Evolutionary conservation across 2,329 filamentous ascomycete species (phyloP).

Genomic region (Parastagonospora avenae): DNA sequence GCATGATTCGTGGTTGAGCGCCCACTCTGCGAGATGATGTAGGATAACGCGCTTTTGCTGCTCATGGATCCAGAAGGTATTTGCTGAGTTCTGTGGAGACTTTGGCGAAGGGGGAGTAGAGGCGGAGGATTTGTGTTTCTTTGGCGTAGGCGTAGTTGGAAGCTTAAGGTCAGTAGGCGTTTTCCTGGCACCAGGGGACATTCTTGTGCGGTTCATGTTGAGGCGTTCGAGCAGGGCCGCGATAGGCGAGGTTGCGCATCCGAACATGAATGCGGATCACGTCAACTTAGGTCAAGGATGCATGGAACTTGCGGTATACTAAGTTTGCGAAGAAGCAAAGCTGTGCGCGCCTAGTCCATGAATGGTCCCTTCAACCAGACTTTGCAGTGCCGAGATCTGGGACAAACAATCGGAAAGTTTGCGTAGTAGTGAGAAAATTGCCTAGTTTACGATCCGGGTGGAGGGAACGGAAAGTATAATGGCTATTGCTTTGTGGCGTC

Average conservation of each 20-base stretch:
- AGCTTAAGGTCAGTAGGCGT: slow-evolving; percentile 1
- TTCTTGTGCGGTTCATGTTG: slow-evolving; percentile 13
- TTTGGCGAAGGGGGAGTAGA: slow-evolving; percentile 2
- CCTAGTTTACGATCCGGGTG: neutral
- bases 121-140: neutral
- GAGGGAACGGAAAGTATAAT: neutral
- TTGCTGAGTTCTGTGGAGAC: slow-evolving; percentile 18
- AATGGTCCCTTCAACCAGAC: no score
- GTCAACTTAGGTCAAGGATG: neutral
- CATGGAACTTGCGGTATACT: neutral
- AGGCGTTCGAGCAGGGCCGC: slow-evolving; percentile 3
- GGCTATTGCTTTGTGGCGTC: neutral
- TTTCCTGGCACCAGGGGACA: slow-evolving; percentile 3
- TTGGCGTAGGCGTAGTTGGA: slow-evolving; percentile 7
- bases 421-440: neutral
- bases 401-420: no score
- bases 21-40: slow-evolving; percentile 32
- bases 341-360: neutral
- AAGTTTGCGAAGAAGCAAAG: neutral
- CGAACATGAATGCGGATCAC: neutral
- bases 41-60: slow-evolving; percentile 27
- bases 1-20: slow-evolving; percentile 35
- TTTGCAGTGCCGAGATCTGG: neutral
- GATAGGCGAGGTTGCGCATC: neutral
- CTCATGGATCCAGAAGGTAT: slow-evolving; percentile 20